A percentile compares a stretch with the other conserved stretches of the same genome.
These are phyloP conservation scores for Adansonia rubrostipa DNA, from an alignment of 441 rosid genomes.

Conservation along the genomic window DNA sequence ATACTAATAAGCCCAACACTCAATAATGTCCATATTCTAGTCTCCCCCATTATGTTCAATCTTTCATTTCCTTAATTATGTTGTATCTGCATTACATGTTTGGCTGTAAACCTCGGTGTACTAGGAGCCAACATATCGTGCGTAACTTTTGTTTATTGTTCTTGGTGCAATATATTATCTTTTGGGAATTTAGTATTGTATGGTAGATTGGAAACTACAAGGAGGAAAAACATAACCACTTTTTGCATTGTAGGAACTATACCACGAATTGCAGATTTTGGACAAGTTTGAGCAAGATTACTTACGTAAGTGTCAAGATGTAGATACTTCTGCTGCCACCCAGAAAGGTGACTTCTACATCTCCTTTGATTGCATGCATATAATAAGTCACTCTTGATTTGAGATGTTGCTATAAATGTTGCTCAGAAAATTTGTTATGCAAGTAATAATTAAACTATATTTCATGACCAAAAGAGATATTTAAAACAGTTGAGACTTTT, in stretches of 20 bases:
- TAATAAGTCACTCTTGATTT: constrained; percentile 8
- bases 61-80: background rate
- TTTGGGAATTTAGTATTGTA: background rate
- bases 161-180: background rate
- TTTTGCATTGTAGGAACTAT: constrained; percentile 70
- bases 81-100: constrained; percentile 6
- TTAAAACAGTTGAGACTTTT: background rate
- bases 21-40: constrained; percentile 1
- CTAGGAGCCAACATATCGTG: background rate
- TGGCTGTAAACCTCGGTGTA: background rate
- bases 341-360: constrained; percentile 64
- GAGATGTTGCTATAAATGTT: background rate
- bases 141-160: background rate
- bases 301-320: constrained; percentile 86
- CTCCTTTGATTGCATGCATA: background rate
- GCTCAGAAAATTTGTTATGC: background rate
- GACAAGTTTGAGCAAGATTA: constrained; percentile 99
- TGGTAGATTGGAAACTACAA: background rate
- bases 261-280: constrained; percentile 92
- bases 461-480: background rate
- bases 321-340: constrained; percentile 61
- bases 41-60: background rate
- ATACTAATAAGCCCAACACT: background rate
- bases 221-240: background rate
- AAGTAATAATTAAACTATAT: background rate